Base-by-base conservation (phyloP, 169 alveolate genomes). In the Cryptosporidium parvum region DNA sequence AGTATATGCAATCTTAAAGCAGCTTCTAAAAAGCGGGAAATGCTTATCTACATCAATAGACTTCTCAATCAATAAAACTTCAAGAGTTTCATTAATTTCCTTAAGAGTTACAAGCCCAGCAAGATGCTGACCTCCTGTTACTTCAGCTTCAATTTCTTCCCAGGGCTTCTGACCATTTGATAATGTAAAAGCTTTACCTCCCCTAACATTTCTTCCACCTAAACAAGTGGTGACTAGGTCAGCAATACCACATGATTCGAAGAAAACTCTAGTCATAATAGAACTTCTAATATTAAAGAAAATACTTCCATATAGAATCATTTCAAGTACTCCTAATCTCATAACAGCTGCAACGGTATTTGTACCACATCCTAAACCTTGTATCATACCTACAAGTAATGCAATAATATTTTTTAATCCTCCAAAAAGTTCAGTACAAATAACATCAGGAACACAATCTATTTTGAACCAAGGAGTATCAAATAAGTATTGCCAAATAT, bases 281-380 rank as follows among this genome's bases (percentile, higher is more conserved):
- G 70, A 75, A 33, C 92, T 86, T 75, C 86, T 69, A 58, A 93
- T 86, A 61, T 84, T 84, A 59, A 52, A 85, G 65, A 21, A 85
- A 35, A 72, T 69, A 58, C 72, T 72, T 29, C 91, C 89, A 29
- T 72, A 61, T 1, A 80, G 69, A 18, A 69, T 91, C 94, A 94
- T 93, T 80, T 96, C 99, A 85, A 93, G 95, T 68, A 97, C 93
- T 23, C 99, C 99, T 31, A 95, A 92, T 21, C 99, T 94, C 93
- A 97, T 96, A 75, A 97, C 94, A 35, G 99, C 99, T 23, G 98
- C 96, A 85, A 96, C 96, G 62, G 99, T 95, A 95, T 97, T 97
- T 31, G 97, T 84, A 23, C 98, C 97, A 56, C 93, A 93, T 23
- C 97, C 96, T 73, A 97, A 93, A 18, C 98, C 99, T 72, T 97